These are phyloP conservation scores for Phytophthora brassicae DNA, from an alignment of 352 stramenopile genomes.

Conservation along the genomic window DNA sequence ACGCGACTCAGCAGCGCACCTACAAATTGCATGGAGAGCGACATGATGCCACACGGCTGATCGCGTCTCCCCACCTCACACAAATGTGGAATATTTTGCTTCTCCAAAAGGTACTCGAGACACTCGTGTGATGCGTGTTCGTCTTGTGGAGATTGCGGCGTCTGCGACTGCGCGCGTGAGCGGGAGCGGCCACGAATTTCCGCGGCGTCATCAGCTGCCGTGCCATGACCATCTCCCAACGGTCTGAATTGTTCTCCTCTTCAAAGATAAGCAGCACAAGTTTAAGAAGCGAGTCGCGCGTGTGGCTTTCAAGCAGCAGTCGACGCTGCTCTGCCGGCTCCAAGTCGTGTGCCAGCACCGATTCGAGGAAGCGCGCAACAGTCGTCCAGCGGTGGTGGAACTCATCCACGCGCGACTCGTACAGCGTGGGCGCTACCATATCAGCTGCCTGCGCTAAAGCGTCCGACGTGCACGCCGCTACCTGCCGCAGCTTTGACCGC, in stretches of 20 bases:
- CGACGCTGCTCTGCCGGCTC: slow-evolving; percentile 70
- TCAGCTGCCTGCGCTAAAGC: slow-evolving; percentile 75
- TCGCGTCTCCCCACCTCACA: slow-evolving; percentile 75
- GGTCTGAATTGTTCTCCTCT: slow-evolving; percentile 78
- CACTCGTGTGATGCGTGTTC: slow-evolving; percentile 58
- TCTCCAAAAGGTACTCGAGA: slow-evolving; percentile 83
- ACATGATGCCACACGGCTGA: slow-evolving; percentile 83
- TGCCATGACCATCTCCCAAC: slow-evolving; percentile 58
- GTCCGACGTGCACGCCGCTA: slow-evolving; percentile 73
- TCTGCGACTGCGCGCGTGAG: slow-evolving; percentile 23
- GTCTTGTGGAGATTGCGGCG: slow-evolving; percentile 17
- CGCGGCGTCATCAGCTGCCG: slow-evolving; percentile 25
- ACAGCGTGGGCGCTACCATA: slow-evolving; percentile 77
- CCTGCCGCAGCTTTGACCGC: slow-evolving; percentile 76
- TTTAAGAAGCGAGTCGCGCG: slow-evolving; percentile 81
- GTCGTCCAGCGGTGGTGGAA: slow-evolving; percentile 86
- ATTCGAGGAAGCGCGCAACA: slow-evolving; percentile 76
- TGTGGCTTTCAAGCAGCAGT: slow-evolving; percentile 78
- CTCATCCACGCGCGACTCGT: slow-evolving; percentile 81
- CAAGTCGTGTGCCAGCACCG: slow-evolving; percentile 63
- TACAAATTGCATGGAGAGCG: slow-evolving; percentile 83
- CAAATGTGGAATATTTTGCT: slow-evolving; percentile 79
- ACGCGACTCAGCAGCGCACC: slow-evolving; percentile 75
- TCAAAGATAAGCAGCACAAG: slow-evolving; percentile 86
- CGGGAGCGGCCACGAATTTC: slow-evolving; percentile 14